Percentiles rank a stretch among this genome's conserved stretches.
Conservation (phyloP, 164 flowering plant genomes). For the Chloranthus sessilifolius region DNA sequence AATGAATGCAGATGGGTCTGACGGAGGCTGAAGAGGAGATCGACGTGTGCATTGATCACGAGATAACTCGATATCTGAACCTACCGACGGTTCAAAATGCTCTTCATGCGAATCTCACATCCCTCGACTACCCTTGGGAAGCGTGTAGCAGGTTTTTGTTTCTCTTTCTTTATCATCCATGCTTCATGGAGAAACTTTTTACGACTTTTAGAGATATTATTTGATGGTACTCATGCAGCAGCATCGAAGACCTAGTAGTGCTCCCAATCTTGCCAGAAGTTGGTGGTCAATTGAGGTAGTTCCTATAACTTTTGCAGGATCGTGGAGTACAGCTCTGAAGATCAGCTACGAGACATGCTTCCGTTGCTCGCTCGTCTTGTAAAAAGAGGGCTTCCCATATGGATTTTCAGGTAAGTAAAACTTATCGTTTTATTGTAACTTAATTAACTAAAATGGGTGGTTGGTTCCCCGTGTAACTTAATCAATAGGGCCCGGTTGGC, state of each 20-base stretch:
- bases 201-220: too few relatives aligned
- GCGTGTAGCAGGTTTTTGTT: slow-evolving; percentile 3
- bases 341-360: slow-evolving; percentile 2
- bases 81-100: slow-evolving; percentile 1
- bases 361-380: background rate
- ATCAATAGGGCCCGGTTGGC: too few relatives aligned
- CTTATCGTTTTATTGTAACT: too few relatives aligned
- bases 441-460: too few relatives aligned
- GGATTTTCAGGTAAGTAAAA: slow-evolving; percentile 5
- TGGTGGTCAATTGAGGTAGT: too few relatives aligned
- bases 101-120: slow-evolving; percentile 9
- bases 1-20: slow-evolving; percentile 5
- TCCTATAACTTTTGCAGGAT: background rate
- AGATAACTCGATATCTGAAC: slow-evolving; percentile 4
- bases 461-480: too few relatives aligned
- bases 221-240: too few relatives aligned
- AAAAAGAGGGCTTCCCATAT: background rate
- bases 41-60: slow-evolving; percentile 11
- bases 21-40: background rate
- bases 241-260: too few relatives aligned
- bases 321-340: slow-evolving; percentile 4
- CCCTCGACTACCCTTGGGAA: slow-evolving; percentile 6
- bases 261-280: too few relatives aligned
- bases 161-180: too few relatives aligned
- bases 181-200: too few relatives aligned